Percentiles rank a stretch among this genome's conserved stretches.
Evolutionary conservation across 2,329 filamentous ascomycete species (phyloP).

Genomic region (Colletotrichum scovillei): DNA sequence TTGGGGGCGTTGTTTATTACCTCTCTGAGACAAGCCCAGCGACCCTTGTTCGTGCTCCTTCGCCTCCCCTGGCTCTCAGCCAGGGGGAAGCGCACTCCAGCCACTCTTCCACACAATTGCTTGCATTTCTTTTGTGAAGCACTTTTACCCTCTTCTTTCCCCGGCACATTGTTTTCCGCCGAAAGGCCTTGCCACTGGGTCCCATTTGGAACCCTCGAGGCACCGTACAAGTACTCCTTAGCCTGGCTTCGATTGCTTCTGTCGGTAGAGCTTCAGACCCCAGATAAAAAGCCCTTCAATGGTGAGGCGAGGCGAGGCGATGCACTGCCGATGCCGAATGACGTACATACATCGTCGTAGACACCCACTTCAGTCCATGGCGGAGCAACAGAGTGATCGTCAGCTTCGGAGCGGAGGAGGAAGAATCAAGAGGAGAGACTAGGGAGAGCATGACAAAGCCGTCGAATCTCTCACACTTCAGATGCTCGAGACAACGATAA

Average conservation of each 20-base stretch:
- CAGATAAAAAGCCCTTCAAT: constrained; percentile 13
- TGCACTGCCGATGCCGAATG: constrained; percentile 34
- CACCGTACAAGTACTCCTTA: not conserved
- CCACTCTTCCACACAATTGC: constrained; percentile 19
- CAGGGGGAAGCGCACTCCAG: constrained; percentile 19
- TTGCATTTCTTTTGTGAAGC: constrained; percentile 26
- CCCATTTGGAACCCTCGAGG: not conserved
- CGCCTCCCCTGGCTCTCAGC: constrained; percentile 24
- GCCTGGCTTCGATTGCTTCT: not conserved
- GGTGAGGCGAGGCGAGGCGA: constrained; percentile 29
- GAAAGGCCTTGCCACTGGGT: constrained; percentile 1
- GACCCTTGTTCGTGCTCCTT: constrained; percentile 19
- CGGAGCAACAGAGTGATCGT: constrained; percentile 31
- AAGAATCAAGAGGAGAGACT: constrained; percentile 21
- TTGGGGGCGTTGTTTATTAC: constrained; percentile 37
- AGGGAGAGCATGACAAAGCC: constrained; percentile 27
- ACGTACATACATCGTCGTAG: constrained; percentile 27
- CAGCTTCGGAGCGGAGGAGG: constrained; percentile 22
- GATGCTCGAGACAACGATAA: constrained; percentile 31
- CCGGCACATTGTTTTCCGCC: constrained; percentile 10
- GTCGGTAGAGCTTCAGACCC: constrained; percentile 12
- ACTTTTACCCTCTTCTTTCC: not conserved
- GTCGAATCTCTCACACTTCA: constrained; percentile 14
- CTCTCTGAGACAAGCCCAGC: constrained; percentile 30
- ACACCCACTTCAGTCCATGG: constrained; percentile 29